phyloP scores from a whole-genome alignment of 2,329 filamentous ascomycete species.

The Aspergillus vadensis region DNA sequence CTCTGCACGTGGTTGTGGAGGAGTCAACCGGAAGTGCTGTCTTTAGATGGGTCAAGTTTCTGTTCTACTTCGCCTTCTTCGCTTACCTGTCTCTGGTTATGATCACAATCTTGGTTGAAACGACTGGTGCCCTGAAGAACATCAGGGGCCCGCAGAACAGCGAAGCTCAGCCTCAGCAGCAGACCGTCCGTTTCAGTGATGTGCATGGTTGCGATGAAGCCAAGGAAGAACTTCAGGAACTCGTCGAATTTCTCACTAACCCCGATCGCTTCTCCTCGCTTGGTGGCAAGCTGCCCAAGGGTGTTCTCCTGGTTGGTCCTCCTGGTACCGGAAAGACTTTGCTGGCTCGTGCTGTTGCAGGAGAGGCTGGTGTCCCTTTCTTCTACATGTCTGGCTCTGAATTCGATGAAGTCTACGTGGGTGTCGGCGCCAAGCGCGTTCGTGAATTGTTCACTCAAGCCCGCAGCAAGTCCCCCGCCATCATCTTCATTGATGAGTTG shows the following conservation, averaged over 20 bases:
- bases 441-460: slow-evolving; percentile 87
- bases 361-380: slow-evolving; percentile 96
- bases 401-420: slow-evolving; percentile 98
- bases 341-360: slow-evolving; percentile 89
- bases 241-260: slow-evolving; percentile 93
- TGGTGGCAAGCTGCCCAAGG: slow-evolving; percentile 94
- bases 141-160: slow-evolving; percentile 70
- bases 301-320: slow-evolving; percentile 90
- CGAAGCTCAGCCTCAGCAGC: slow-evolving; percentile 89
- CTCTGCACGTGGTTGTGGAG: slow-evolving; percentile 94
- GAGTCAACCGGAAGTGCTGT: slow-evolving; percentile 77
- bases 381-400: slow-evolving; percentile 99
- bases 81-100: slow-evolving; percentile 78
- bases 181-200: slow-evolving; percentile 87
- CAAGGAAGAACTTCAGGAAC: slow-evolving; percentile 95
- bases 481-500: slow-evolving; percentile 93
- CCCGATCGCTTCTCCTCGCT: slow-evolving; percentile 91
- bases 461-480: slow-evolving; percentile 81
- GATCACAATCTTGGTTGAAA: slow-evolving; percentile 80
- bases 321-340: slow-evolving; percentile 98
- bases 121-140: slow-evolving; percentile 75
- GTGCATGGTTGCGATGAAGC: slow-evolving; percentile 98
- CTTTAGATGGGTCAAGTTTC: slow-evolving; percentile 90
- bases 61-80: slow-evolving; percentile 74
- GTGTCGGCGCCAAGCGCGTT: slow-evolving; percentile 93